Evolutionary conservation across 2,329 filamentous ascomycete genomes (phyloP), one percentile per base, ranked within the genome.

Genomic region (Colletotrichum caudatum): DNA sequence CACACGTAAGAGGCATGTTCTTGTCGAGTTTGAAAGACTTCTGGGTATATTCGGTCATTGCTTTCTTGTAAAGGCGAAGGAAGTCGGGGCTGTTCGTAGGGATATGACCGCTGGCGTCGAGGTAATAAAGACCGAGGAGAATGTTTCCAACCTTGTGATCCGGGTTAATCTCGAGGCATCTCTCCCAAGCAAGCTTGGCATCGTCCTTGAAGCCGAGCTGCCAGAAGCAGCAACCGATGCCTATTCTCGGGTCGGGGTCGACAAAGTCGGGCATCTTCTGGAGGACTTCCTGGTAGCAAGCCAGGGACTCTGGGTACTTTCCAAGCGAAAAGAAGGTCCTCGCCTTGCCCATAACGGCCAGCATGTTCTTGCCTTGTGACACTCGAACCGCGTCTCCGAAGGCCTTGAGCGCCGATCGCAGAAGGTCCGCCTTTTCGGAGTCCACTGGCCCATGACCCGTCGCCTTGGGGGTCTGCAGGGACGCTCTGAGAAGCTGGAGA

Each of bases 181-280:
- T 88, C 78, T 97, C 93, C 96, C 96, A 99, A 16, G 96, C 95
- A 59, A 87, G 85, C 78, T 93, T 95, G 9, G 97, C 96, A 77
- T 97, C 94, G 44, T 97, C 94, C 81, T 97, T 98, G 85, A 94
- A 94, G 14, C 95, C 95, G 37, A 99, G 87, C 81, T 97, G 94
- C 96, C 97, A 99, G 80, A 98, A 92, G 84, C 96, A 99, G 81
- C 94, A 96, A 57, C 96, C 96, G 78, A 99, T 95, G 66, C 96
- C 96, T 76, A 99, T 95, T 76, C 97, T 90, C 75, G 96, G 97
- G 81, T 99, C 96, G 0, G 96, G 96, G 78, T 99, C 96, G 53
- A 93, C 90, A 77, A 98, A 87, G 75, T 94, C 91, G 2, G 96
- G 96, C 85, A 95, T 94, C 81, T 93, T 94, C 76, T 91, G 87